These are phyloP conservation scores for Marasmius fiardii DNA, from an alignment of 1,284 basidiomycete species.

Conservation along the genomic window DNA sequence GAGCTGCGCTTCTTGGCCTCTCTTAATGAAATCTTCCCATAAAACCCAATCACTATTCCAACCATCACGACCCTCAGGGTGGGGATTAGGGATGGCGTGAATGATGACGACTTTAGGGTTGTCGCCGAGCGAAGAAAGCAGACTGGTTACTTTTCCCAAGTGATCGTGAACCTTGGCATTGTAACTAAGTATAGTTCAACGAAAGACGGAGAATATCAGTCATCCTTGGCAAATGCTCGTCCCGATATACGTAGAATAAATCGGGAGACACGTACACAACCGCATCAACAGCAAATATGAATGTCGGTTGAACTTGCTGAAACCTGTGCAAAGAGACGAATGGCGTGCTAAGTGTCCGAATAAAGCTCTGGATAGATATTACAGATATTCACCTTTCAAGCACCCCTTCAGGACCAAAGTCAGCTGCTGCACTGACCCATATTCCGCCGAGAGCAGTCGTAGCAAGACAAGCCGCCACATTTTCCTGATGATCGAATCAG, in stretches of 20 bases:
- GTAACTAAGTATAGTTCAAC: constrained; percentile 40
- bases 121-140: constrained; percentile 49
- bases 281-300: constrained; percentile 72
- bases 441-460: constrained; percentile 74
- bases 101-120: constrained; percentile 61
- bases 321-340: constrained; percentile 37
- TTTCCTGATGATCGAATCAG: constrained; percentile 44
- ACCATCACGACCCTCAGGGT: constrained; percentile 28
- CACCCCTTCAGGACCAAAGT: constrained; percentile 83
- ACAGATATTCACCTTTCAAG: constrained; percentile 58
- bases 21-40: constrained; percentile 57
- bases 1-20: constrained; percentile 40
- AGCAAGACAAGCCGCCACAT: constrained; percentile 72
- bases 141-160: constrained; percentile 57
- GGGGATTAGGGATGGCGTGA: constrained; percentile 29
- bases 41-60: constrained; percentile 47
- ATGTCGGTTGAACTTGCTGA: constrained; percentile 71
- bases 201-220: neutral
- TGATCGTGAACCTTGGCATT: constrained; percentile 71
- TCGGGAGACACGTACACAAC: constrained; percentile 48
- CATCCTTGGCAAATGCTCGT: neutral
- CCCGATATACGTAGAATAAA: neutral
- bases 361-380: constrained; percentile 16
- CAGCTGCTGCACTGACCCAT: constrained; percentile 84
- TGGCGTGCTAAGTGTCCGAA: constrained; percentile 9